Conservation (phyloP, 2,329 filamentous ascomycete species). For the Cytospora leucostoma region DNA sequence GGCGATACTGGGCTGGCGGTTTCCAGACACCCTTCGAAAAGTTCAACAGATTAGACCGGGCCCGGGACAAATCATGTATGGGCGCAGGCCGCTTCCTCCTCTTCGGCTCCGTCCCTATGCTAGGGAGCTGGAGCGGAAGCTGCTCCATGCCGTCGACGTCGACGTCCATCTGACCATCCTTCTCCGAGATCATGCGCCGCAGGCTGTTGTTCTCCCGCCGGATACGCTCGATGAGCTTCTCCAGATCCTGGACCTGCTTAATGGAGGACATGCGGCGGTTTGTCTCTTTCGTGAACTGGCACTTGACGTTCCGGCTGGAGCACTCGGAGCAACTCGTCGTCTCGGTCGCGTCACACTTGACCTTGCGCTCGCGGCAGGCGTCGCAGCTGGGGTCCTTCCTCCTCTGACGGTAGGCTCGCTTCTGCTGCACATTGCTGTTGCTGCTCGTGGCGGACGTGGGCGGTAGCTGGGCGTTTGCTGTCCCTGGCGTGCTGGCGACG, state of each 20-base stretch:
- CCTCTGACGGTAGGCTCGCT: slow-evolving; percentile 90
- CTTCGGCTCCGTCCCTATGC: slow-evolving; percentile 66
- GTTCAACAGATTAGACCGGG: slow-evolving; percentile 70
- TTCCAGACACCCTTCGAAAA: slow-evolving; percentile 80
- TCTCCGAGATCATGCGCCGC: slow-evolving; percentile 61
- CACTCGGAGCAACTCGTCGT: slow-evolving; percentile 96
- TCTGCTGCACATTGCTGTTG: slow-evolving; percentile 60
- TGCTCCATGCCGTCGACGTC: slow-evolving; percentile 50
- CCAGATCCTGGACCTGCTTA: slow-evolving; percentile 96
- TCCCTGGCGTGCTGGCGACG: slow-evolving; percentile 55
- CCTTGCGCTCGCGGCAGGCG: slow-evolving; percentile 84
- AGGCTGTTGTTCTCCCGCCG: slow-evolving; percentile 79
- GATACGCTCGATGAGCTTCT: slow-evolving; percentile 82
- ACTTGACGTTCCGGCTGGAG: slow-evolving; percentile 93
- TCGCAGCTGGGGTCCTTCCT: slow-evolving; percentile 97
- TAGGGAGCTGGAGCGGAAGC: slow-evolving; percentile 59
- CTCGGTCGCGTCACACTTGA: slow-evolving; percentile 94
- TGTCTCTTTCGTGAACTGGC: slow-evolving; percentile 98
- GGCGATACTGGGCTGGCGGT: slow-evolving; percentile 68
- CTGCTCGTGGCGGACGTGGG: slow-evolving; percentile 34
- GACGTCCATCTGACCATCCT: slow-evolving; percentile 44
- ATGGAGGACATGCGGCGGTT: slow-evolving; percentile 99
- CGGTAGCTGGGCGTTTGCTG: slow-evolving; percentile 40
- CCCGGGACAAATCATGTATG: slow-evolving; percentile 69
- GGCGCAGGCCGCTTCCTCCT: slow-evolving; percentile 62